These are phyloP conservation scores for Alternaria tenuissima DNA, from an alignment of 2,329 filamentous ascomycete genomes.

Conservation along the genomic window DNA sequence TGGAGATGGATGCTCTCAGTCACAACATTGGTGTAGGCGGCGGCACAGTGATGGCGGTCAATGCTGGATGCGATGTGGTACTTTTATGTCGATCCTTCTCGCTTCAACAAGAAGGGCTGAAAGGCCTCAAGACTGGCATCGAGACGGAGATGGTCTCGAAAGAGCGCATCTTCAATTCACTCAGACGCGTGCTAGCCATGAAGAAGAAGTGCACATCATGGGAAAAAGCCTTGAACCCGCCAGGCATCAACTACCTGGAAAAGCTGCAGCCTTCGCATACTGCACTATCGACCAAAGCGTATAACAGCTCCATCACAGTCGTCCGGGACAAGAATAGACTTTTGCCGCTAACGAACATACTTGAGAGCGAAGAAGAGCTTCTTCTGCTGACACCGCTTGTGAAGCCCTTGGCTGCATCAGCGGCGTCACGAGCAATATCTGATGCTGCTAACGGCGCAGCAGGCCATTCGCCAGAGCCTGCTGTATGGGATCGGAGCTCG, in stretches of 20 bases:
- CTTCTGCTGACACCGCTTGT: slow-evolving; percentile 87
- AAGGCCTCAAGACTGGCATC: slow-evolving; percentile 85
- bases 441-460: slow-evolving; percentile 63
- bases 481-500: slow-evolving; percentile 64
- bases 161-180: slow-evolving; percentile 79
- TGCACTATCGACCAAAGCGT: slow-evolving; percentile 81
- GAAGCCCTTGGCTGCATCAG: slow-evolving; percentile 90
- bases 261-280: slow-evolving; percentile 84
- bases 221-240: slow-evolving; percentile 88
- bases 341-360: slow-evolving; percentile 80
- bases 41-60: slow-evolving; percentile 96
- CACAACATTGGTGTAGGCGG: slow-evolving; percentile 97
- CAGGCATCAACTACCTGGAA: slow-evolving; percentile 77
- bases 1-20: slow-evolving; percentile 95
- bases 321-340: slow-evolving; percentile 88
- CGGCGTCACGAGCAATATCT: slow-evolving; percentile 75
- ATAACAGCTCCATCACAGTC: slow-evolving; percentile 91
- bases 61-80: slow-evolving; percentile 92
- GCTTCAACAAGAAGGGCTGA: slow-evolving; percentile 90
- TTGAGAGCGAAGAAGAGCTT: slow-evolving; percentile 88
- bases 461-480: slow-evolving; percentile 63
- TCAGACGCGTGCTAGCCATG: slow-evolving; percentile 78
- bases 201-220: slow-evolving; percentile 89
- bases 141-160: slow-evolving; percentile 90
- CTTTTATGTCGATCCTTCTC: slow-evolving; percentile 87